A percentile compares a stretch with the other conserved stretches of the same genome.
Conservation (phyloP, 331 rosid species). For the Erythrophleum ivorense region DNA sequence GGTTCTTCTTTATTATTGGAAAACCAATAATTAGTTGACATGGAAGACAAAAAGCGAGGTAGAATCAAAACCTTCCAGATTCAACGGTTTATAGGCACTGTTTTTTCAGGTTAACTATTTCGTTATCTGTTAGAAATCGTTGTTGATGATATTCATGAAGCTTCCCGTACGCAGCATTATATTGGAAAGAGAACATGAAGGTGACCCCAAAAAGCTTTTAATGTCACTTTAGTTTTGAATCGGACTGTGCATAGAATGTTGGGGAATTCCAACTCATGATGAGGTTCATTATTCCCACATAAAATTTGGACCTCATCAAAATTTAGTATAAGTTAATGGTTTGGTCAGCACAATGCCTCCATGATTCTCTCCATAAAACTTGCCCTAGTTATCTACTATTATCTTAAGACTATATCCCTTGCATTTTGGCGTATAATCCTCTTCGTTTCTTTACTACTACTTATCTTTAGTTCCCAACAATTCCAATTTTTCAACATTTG, state of each 20-base stretch:
- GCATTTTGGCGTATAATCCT: conserved; percentile 30
- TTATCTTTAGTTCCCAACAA: conserved; percentile 39
- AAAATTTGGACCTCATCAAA: neutral
- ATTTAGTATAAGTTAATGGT: neutral
- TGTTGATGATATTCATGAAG: neutral
- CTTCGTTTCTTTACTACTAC: neutral
- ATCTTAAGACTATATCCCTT: neutral
- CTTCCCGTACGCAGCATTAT: neutral
- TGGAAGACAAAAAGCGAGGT: neutral
- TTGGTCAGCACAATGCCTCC: conserved; percentile 23
- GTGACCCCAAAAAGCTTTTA: neutral
- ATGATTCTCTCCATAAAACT: conserved; percentile 45
- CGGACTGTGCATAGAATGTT: neutral
- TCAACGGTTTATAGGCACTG: too few relatives aligned
- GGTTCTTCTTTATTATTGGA: neutral
- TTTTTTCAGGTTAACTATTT: too few relatives aligned
- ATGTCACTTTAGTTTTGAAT: neutral
- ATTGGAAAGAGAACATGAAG: neutral
- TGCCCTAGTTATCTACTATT: conserved; percentile 39
- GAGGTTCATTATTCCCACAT: neutral
- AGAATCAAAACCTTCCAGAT: neutral
- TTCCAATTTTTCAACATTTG: conserved; percentile 18
- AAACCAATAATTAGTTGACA: neutral
- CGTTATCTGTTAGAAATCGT: neutral
- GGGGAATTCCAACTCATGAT: neutral